Evolutionary conservation across 257 asterid species (phyloP).

Genomic region (Przewalskia tangutica): DNA sequence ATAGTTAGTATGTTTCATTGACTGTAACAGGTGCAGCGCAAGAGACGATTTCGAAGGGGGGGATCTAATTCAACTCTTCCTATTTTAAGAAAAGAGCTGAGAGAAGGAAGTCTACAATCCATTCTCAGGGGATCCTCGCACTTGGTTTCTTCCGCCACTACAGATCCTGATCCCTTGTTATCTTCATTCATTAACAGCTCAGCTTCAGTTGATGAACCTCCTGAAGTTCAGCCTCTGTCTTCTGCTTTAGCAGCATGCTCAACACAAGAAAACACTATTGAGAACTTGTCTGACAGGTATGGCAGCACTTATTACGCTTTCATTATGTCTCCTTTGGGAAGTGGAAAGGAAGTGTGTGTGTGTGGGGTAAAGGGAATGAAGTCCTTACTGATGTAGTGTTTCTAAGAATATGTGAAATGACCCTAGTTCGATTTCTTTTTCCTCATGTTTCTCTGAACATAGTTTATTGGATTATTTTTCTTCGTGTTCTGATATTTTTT

Average conservation of each 20-base stretch:
- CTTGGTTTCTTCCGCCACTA: constrained; percentile 28
- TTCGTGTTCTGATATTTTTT: neutral
- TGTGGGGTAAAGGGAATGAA: neutral
- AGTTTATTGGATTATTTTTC: neutral
- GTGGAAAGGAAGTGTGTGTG: neutral
- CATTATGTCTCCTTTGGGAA: neutral
- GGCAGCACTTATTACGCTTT: neutral
- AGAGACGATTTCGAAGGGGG: constrained; percentile 55
- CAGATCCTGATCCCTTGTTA: constrained; percentile 56
- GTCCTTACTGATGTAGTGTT: neutral
- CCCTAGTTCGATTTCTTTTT: neutral
- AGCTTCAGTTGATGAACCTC: constrained; percentile 31
- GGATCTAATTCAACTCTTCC: constrained; percentile 39
- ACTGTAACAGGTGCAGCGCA: constrained; percentile 59
- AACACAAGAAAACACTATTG: constrained; percentile 15
- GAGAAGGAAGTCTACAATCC: constrained; percentile 60
- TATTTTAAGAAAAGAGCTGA: constrained; percentile 48
- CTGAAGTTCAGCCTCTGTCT: constrained; percentile 24
- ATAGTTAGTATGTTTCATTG: constrained; percentile 21
- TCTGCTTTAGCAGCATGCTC: constrained; percentile 22
- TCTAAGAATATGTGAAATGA: neutral
- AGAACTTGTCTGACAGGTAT: constrained; percentile 42
- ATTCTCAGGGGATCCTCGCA: constrained; percentile 47
- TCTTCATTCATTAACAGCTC: constrained; percentile 59
- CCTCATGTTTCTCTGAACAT: neutral